Percentiles rank a stretch among this genome's conserved stretches.
Conservation (phyloP, 768 basidiomycete species). For the Hericium coralloides region DNA sequence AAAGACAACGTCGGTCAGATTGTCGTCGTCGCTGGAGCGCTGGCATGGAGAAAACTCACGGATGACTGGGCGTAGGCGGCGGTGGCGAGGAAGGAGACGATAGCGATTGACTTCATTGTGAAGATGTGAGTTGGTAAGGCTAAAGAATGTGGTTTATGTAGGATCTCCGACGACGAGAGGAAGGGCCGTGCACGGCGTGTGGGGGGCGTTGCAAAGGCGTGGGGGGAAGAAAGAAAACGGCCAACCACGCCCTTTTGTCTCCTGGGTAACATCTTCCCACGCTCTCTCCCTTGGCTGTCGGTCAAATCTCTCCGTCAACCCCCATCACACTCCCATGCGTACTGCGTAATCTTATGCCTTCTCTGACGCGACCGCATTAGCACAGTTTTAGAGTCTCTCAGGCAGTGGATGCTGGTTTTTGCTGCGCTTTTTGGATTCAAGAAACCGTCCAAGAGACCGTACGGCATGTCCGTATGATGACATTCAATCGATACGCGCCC, state of each 20-base stretch:
- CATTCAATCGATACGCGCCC: too few species aligned
- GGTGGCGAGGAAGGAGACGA: conserved; percentile 36
- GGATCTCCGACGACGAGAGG: neutral
- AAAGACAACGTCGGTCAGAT: conserved; percentile 21
- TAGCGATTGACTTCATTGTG: conserved; percentile 39
- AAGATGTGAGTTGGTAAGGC: conserved; percentile 4
- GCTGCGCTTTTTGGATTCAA: too few species aligned
- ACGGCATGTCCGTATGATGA: too few species aligned
- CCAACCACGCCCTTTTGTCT: neutral
- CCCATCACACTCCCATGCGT: too few species aligned
- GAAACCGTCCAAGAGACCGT: too few species aligned
- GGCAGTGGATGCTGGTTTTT: too few species aligned
- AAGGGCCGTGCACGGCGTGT: neutral
- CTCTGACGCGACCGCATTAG: too few species aligned
- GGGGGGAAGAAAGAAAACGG: neutral
- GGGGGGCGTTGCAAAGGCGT: conserved; percentile 2
- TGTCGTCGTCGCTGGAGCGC: neutral
- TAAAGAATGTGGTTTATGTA: neutral
- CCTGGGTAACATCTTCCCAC: neutral
- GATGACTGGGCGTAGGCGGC: conserved; percentile 35
- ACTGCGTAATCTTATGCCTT: too few species aligned
- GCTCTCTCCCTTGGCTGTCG: neutral
- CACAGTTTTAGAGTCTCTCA: too few species aligned
- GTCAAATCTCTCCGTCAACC: neutral
- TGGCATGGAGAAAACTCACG: conserved; percentile 20